A percentile compares a stretch with the other conserved stretches of the same genome.
Conservation (phyloP, 257 asterid genomes). For the Catharanthus roseus region DNA sequence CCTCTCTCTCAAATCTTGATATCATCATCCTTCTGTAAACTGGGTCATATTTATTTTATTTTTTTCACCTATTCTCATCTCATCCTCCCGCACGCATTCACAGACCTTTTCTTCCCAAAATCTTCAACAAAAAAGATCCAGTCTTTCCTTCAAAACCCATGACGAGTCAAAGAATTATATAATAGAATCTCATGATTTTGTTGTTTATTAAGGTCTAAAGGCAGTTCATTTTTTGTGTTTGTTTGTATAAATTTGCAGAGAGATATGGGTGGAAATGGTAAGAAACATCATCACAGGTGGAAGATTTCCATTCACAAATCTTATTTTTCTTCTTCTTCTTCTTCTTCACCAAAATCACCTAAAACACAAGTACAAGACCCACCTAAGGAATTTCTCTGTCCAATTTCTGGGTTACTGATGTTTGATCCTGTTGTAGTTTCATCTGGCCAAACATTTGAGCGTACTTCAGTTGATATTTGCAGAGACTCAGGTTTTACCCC, state of each 20-base stretch:
- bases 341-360: constrained; percentile 15
- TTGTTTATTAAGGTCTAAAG: background rate
- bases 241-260: background rate
- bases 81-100: background rate
- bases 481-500: constrained; percentile 48
- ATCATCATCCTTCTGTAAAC: background rate
- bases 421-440: constrained; percentile 76
- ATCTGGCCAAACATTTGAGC: constrained; percentile 87
- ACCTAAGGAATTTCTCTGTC: constrained; percentile 69
- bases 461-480: constrained; percentile 52
- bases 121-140: constrained; percentile 2
- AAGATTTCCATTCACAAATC: constrained; percentile 41
- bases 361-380: constrained; percentile 25
- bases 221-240: background rate
- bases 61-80: background rate
- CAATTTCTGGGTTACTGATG: constrained; percentile 63
- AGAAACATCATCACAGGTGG: constrained; percentile 53
- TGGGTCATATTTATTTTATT: background rate
- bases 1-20: background rate
- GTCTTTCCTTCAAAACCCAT: constrained; percentile 1
- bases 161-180: too few species aligned
- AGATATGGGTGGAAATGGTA: constrained; percentile 58
- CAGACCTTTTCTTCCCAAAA: background rate
- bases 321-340: constrained; percentile 20
- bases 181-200: background rate